Evolutionary conservation across 1,284 basidiomycete genomes (phyloP), one percentile per base, ranked within the genome.

Genomic region (Cutaneotrichosporon dermatis): DNA sequence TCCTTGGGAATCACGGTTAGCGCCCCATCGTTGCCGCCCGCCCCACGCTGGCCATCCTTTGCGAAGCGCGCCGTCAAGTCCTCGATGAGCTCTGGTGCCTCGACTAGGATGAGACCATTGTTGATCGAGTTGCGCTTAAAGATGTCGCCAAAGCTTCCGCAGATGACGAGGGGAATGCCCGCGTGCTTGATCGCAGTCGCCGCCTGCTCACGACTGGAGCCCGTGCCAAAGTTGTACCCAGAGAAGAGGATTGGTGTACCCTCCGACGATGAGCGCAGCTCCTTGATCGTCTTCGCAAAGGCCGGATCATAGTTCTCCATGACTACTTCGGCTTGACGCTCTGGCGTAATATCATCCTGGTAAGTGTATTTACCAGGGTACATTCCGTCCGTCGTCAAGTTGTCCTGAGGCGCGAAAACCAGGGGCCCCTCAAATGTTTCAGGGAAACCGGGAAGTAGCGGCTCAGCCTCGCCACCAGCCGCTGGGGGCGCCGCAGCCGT

Each of bases 341-440:
- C 87, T 40, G 94, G 90, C 0, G 95, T 98, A 72, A 99, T 97
- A 74, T 98, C 96, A 76, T 99, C 95, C 78, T 97, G 93, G 79
- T 99, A 99, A 0, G 96, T 99, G 79, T 99, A 99, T 79, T 98
- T 99, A 40, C 95, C 96, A 0, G 95, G 96, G 80, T 99, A 99
- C 74, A 99, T 92, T 5, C 91, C 96, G 73, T 99, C 95, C 1
- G 95, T 99, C 76, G 95, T 99, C 59, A 99, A 79, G 76, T 99
- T 99, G 78, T 99, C 95, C 73, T 98, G 93, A 0, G 96, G 95
- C 0, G 88, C 86, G 72, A 98, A 99, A 51, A 98, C 81, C 7
- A 98, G 79, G 0, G 88, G 86, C 0, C 96, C 96, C 1, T 83
- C 77, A 78, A 99, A 98, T 39, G 81, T 78, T 7, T 84, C 76